phyloP scores from a whole-genome alignment of 345 rosid genomes.

The Euclidium syriacum region DNA sequence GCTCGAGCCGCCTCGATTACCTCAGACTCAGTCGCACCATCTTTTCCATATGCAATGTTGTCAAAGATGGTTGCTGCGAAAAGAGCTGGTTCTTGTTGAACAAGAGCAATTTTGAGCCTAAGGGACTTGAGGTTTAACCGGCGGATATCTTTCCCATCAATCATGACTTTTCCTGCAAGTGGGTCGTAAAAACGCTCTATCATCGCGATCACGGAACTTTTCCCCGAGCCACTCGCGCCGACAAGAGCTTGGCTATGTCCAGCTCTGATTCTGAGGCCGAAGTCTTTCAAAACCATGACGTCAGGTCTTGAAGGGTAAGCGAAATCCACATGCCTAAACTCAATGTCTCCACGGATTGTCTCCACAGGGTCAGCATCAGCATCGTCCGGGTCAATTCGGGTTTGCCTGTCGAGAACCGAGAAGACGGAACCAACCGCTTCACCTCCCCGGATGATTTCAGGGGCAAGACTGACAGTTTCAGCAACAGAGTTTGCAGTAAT shows the following conservation, averaged over 20 bases:
- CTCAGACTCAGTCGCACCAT: constrained; percentile 85
- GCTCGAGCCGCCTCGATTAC: constrained; percentile 87
- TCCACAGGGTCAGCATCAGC: constrained; percentile 85
- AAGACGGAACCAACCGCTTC: constrained; percentile 97
- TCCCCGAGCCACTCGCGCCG: constrained; percentile 97
- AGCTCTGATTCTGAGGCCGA: constrained; percentile 83
- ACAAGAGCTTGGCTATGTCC: constrained; percentile 99
- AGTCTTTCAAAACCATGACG: constrained; percentile 67
- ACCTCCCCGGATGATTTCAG: constrained; percentile 96
- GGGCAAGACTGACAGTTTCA: constrained; percentile 98
- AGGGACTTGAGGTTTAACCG: constrained; percentile 80
- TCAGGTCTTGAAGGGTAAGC: constrained; percentile 94
- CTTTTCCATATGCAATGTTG: constrained; percentile 93
- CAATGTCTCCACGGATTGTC: constrained; percentile 86
- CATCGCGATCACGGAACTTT: constrained; percentile 89
- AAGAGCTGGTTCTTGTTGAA: constrained; percentile 95
- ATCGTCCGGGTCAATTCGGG: constrained; percentile 87
- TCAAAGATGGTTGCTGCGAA: constrained; percentile 92
- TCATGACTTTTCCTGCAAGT: constrained; percentile 76
- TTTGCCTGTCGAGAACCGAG: constrained; percentile 72
- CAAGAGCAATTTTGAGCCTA: constrained; percentile 85
- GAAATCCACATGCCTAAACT: constrained; percentile 91
- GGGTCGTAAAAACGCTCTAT: constrained; percentile 97
- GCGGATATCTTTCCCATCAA: constrained; percentile 91
- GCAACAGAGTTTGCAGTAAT: constrained; percentile 98